A percentile compares a stretch with the other conserved stretches of the same genome.
phyloP scores from a whole-genome alignment of 2,329 filamentous ascomycete species.

The Pseudocercospora fuligena region DNA sequence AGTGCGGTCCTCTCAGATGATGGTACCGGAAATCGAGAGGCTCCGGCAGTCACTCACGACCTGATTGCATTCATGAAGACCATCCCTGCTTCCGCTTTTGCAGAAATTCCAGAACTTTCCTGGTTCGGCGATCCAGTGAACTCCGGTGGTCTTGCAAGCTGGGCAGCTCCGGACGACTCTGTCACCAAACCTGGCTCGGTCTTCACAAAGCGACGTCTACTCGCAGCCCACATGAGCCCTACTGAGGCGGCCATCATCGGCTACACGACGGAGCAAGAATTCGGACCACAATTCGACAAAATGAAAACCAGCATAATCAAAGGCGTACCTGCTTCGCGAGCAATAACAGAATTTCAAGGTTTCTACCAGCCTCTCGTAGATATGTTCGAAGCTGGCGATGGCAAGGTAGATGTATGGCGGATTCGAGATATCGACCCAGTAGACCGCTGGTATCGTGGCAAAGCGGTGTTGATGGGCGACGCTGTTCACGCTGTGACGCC shows the following conservation, averaged over 20 bases:
- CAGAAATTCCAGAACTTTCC: neutral
- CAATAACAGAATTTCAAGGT: conserved; percentile 9
- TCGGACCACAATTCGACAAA: conserved; percentile 18
- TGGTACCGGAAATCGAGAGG: conserved; percentile 6
- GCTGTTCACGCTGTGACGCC: conserved; percentile 19
- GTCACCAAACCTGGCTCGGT: conserved; percentile 1
- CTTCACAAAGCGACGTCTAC: conserved; percentile 11
- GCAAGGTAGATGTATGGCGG: conserved; percentile 22
- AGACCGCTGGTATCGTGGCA: conserved; percentile 13
- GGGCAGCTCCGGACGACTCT: conserved; percentile 2
- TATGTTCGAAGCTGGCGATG: conserved; percentile 10
- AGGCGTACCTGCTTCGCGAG: conserved; percentile 15
- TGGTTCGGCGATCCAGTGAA: conserved; percentile 13
- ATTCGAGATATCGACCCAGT: conserved; percentile 19
- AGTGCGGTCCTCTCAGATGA: conserved; percentile 15
- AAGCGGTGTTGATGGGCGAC: neutral
- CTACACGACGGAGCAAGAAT: conserved; percentile 19
- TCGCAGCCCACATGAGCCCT: conserved; percentile 19
- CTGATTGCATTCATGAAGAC: conserved; percentile 23
- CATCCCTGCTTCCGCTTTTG: conserved; percentile 10
- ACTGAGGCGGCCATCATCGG: conserved; percentile 19
- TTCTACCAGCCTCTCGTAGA: conserved; percentile 8
- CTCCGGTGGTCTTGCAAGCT: conserved; percentile 17
- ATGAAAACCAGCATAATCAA: conserved; percentile 20
- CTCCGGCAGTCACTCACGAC: conserved; percentile 17